A percentile compares a stretch with the other conserved stretches of the same genome.
phyloP scores from a whole-genome alignment of 75 land plant species.

The Pinus taeda region DNA sequence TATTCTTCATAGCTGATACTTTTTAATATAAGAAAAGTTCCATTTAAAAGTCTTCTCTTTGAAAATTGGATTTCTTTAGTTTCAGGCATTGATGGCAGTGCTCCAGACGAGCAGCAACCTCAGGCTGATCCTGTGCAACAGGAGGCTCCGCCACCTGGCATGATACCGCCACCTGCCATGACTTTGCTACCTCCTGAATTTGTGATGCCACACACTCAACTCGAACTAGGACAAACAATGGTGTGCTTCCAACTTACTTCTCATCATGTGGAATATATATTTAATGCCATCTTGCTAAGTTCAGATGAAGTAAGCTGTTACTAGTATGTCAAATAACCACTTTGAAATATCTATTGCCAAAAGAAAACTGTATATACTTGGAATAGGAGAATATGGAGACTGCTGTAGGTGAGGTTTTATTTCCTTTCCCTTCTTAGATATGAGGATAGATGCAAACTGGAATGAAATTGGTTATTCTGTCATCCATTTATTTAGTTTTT shows the following conservation, averaged over 20 bases:
- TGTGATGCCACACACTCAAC: constrained; percentile 37
- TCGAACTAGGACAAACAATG: constrained; percentile 59
- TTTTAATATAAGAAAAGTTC: neutral
- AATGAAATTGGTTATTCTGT: neutral
- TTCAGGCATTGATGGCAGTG: constrained; percentile 24
- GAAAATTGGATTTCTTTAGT: neutral
- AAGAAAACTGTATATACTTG: neutral
- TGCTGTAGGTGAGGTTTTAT: neutral
- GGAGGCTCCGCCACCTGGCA: constrained; percentile 14
- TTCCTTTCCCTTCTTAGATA: neutral
- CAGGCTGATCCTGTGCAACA: constrained; percentile 25
- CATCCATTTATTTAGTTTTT: neutral
- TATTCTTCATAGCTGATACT: neutral
- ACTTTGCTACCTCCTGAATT: constrained; percentile 38
- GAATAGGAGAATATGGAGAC: neutral
- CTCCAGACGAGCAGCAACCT: constrained; percentile 43
- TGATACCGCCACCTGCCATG: constrained; percentile 6
- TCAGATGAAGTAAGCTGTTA: too few species aligned
- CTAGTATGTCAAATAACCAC: neutral
- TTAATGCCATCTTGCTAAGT: neutral
- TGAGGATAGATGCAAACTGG: neutral
- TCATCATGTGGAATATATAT: neutral
- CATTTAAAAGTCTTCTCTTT: neutral
- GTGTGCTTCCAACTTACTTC: constrained; percentile 23
- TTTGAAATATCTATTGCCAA: neutral